Evolutionary conservation across 179 eudicot genomes (phyloP), one percentile per base, ranked within the genome.

Genomic region (Drosera spatulata): DNA sequence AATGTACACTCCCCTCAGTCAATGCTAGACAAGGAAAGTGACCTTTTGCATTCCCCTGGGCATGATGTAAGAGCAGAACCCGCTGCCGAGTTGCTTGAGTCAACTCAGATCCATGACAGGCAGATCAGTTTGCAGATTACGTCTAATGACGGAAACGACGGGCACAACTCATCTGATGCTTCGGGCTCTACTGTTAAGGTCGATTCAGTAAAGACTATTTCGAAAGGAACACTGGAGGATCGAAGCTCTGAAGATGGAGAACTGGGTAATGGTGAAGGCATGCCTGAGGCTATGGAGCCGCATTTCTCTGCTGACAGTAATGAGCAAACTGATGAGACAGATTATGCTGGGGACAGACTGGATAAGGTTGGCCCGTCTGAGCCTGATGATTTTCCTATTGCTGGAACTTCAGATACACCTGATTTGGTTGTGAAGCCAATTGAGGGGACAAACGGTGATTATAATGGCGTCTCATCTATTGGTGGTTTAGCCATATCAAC

Each of bases 151-250:
- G 62, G 56, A 67, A 56, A 48, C 60, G 4, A 41, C n/a, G 64
- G 73, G 62, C 75, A 72, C 44, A 75, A 48, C 58, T 15, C 67
- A 44, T 58, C 64, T 47, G 62, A 77, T 70, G 58, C 58, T 45
- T 69, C 51, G 9, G 63, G 65, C 66, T 77, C 72, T 10, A 56
- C 66, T 59, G 53, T 60, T 61, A 64, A 67, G 62, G 22, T 64
- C 15, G 60, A 75, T 44, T 61, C 77, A 58, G 50, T 44, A 33
- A 68, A n/a, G 49, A 74, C 66, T 42, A 69, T 60, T 54, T 61
- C 78, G 63, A 76, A 70, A 65, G 71, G 61, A 45, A 49, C 57
- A 6, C 37, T 62, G 60, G 77, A 68, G 53, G 22, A 57, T 51
- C 69, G 64, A 65, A 59, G 41, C 47, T 33, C 62, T 39, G 50